phyloP scores from a whole-genome alignment of 345 rosid species.

The Arabis alpina region DNA sequence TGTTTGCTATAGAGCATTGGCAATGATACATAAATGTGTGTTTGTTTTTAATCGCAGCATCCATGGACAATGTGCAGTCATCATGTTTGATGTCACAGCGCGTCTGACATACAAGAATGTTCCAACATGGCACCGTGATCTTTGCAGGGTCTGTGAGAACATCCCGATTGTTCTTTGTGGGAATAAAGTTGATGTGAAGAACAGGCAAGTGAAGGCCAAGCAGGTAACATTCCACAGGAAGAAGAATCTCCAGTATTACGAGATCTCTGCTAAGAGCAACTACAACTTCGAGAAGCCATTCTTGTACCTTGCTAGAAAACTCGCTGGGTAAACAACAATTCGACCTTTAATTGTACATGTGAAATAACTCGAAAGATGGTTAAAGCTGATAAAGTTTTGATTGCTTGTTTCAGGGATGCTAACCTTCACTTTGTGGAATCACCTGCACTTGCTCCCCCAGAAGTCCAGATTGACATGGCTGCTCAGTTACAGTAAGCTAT shows the following conservation, averaged over 20 bases:
- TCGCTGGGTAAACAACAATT: slow-evolving; percentile 67
- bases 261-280: slow-evolving; percentile 95
- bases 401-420: slow-evolving; percentile 51
- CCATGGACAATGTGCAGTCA: slow-evolving; percentile 97
- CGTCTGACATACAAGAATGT: slow-evolving; percentile 97
- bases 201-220: slow-evolving; percentile 95
- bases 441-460: slow-evolving; percentile 95
- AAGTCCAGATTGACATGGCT: slow-evolving; percentile 86
- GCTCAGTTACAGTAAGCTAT: slow-evolving; percentile 85
- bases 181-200: slow-evolving; percentile 96
- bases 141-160: slow-evolving; percentile 93
- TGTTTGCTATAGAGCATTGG: not conserved
- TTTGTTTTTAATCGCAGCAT: slow-evolving; percentile 57
- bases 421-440: slow-evolving; percentile 96
- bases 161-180: slow-evolving; percentile 93
- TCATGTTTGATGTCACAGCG: slow-evolving; percentile 98
- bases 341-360: not conserved
- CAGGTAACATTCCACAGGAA: slow-evolving; percentile 95
- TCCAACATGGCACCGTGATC: slow-evolving; percentile 99
- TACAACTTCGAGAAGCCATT: slow-evolving; percentile 95
- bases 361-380: not conserved
- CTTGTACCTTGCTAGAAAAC: slow-evolving; percentile 88
- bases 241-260: slow-evolving; percentile 92
- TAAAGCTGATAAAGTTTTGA: not conserved
- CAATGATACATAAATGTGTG: slow-evolving; percentile 2